Conservation (phyloP, 768 basidiomycete species). For the Russula sp. region DNA sequence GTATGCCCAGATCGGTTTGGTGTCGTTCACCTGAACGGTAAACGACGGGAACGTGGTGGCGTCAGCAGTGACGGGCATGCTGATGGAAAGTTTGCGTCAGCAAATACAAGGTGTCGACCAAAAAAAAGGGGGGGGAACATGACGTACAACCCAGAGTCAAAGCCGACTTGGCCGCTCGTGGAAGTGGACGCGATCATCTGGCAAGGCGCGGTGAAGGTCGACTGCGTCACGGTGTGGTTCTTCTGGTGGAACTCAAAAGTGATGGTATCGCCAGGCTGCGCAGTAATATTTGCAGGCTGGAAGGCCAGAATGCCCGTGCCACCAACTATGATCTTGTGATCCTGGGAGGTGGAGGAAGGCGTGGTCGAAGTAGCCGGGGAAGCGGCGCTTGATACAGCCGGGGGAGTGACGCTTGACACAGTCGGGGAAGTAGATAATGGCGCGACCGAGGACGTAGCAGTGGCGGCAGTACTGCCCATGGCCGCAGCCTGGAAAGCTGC, state of each 20-base stretch:
- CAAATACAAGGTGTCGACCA: background rate
- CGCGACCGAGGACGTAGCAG: constrained; percentile 2
- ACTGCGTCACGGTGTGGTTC: constrained; percentile 38
- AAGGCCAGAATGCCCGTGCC: constrained; percentile 27
- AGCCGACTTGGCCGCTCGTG: constrained; percentile 39
- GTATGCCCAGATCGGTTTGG: constrained; percentile 50
- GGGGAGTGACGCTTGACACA: constrained; percentile 31
- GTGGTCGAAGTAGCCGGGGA: constrained; percentile 3
- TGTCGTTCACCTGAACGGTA: constrained; percentile 50
- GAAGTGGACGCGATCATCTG: constrained; percentile 37
- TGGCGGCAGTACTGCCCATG: constrained; percentile 29
- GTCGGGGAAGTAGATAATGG: constrained; percentile 26
- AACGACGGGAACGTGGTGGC: constrained; percentile 47
- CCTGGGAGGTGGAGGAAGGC: constrained; percentile 25
- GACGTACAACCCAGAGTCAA: constrained; percentile 37
- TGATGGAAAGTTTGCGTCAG: constrained; percentile 12
- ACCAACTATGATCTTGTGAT: constrained; percentile 32
- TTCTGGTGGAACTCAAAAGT: constrained; percentile 38
- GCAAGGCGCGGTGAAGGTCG: constrained; percentile 35
- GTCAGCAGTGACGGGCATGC: constrained; percentile 44
- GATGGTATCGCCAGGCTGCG: constrained; percentile 35
- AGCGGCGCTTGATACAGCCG: constrained; percentile 24
- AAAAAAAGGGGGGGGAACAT: background rate
- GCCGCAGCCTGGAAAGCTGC: constrained; percentile 51
- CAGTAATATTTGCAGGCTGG: constrained; percentile 33